Base-by-base conservation (phyloP, 208 protist genomes). In the Trypanosoma platydactyli region DNA sequence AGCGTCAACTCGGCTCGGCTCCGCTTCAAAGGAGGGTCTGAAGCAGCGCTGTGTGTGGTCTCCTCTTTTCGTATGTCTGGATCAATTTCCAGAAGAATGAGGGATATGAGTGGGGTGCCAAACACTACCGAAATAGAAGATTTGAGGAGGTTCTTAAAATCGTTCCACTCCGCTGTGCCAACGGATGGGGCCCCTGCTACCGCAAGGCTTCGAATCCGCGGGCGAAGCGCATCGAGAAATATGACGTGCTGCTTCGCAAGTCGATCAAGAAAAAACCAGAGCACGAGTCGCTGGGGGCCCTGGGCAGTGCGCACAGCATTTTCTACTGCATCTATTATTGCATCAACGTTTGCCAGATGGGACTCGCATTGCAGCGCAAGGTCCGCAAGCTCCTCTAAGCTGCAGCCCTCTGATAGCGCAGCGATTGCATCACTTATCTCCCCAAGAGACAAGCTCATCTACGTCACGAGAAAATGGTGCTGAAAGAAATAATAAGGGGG, bases 231-330 rank as follows among this genome's bases (percentile, higher is more conserved):
- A 12, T 96, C 88, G 15, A 93, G 63, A 63, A 93, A 91, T 20
- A 88, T 73, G 13, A 33, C 52, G 70, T 94, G 88, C 60, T 94
- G 88, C 72, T 96, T 96, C 0, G 83, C 84, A 5, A 96, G 77
- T 3, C 80, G 73, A 61, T 96, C 91, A 22, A 96, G 75, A n/a
- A 96, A 82, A 53, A 87, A 79, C 91, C 91, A 96, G 61, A 94
- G 68, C 52, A 81, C 71, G 27, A 96, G 73, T 18, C 80, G 74
- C 64, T 90, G 80, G 0, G 44, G 30, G 0, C 72, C 80, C 1
- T 78, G 60, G 1, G 88, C 77, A 20, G 79, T 80, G 25, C 79
- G 76, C 11, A 96, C 69, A 2, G 83, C 68, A 57, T 91, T 93
- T 46, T 92, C 88, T 4, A 92, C 65, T 0, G 86, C 74, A 38